Conservation (phyloP, 139 green algal species). For the Choricystis sp. region DNA sequence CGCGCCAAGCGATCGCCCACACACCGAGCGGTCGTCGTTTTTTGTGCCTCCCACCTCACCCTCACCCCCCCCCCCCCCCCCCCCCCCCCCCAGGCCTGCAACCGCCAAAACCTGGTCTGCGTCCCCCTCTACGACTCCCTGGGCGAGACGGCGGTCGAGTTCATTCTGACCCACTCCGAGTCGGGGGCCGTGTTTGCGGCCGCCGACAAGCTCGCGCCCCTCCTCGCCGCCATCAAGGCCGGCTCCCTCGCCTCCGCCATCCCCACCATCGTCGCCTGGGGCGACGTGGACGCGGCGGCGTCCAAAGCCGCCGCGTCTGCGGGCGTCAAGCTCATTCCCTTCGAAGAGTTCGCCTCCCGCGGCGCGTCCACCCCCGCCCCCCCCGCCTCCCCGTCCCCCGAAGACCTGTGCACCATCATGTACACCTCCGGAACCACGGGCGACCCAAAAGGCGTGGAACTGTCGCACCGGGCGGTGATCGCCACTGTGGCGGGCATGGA, state of each 20-base stretch:
- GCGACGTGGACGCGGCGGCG: constrained; percentile 3
- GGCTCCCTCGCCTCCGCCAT: constrained; percentile 7
- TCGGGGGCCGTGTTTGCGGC: constrained; percentile 23
- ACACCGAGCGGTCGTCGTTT: not conserved
- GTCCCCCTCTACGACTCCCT: constrained; percentile 92
- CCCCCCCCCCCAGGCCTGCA: constrained; percentile 6
- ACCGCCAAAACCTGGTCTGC: not conserved
- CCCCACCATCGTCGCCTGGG: constrained; percentile 60
- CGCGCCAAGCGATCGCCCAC: no score
- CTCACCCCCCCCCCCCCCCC: not conserved
- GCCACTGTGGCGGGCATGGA: constrained; percentile 11
- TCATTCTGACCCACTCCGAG: constrained; percentile 70
- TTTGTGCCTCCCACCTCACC: not conserved
- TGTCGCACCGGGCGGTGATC: constrained; percentile 30
- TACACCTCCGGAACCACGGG: constrained; percentile 63
- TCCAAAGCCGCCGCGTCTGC: not conserved
- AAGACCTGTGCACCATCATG: constrained; percentile 81
- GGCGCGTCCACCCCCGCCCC: constrained; percentile 27
- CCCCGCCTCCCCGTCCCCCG: constrained; percentile 37
- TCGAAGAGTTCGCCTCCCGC: constrained; percentile 34
- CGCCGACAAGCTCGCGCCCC: constrained; percentile 30
- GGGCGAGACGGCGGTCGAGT: constrained; percentile 75
- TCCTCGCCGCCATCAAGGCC: constrained; percentile 20
- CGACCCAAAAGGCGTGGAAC: constrained; percentile 42
- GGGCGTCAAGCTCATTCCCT: constrained; percentile 30